Evolutionary conservation across 2,329 filamentous ascomycete species (phyloP), one percentile per base, ranked within the genome.

Genomic region (Ascochyta koolunga): DNA sequence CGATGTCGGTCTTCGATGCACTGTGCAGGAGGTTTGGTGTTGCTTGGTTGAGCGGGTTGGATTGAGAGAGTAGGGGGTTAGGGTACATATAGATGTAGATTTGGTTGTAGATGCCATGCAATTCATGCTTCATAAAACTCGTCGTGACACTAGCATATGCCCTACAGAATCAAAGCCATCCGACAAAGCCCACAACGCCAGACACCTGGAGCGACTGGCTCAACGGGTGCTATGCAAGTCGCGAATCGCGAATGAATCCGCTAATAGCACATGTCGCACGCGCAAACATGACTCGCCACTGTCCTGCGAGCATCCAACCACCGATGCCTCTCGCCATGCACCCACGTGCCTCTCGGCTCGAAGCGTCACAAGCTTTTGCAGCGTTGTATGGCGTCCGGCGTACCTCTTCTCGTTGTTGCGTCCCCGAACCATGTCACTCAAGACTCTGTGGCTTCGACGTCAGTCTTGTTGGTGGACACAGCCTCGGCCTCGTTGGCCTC

Each of bases 331-430:
- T 43, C 18, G 19, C 18, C 29, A 9, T 21, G 33, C 40, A 18
- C 29, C 29, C 29, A 7, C 21, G 24, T 15, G 25, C 39, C n/a
- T 21, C 18, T 2, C 25, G 21, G 21, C 21, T 35, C 39, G 33
- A 39, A 18, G 46, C 36, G 29, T 16, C 5, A 33, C 68, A 70
- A 70, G 68, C 68, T 70, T 69, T 69, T 69, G 58, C 68, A 70
- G 68, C 68, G 59, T 70, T 64, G 68, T 62, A 61, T 63, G 39
- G 24, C 45, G 36, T 40, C 43, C 40, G 24, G 40, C 40, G 38
- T 53, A 25, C 43, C 51, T 38, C 61, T 39, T 51, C 51, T 39
- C 38, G 11, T 36, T 39, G 13, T 51, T 32, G 29, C 32, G 24
- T 38, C 18, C 22, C 44, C 37, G 27, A 13, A 19, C 21, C 25